phyloP scores from a whole-genome alignment of 2,329 filamentous ascomycete species.

The Curvularia sp. region DNA sequence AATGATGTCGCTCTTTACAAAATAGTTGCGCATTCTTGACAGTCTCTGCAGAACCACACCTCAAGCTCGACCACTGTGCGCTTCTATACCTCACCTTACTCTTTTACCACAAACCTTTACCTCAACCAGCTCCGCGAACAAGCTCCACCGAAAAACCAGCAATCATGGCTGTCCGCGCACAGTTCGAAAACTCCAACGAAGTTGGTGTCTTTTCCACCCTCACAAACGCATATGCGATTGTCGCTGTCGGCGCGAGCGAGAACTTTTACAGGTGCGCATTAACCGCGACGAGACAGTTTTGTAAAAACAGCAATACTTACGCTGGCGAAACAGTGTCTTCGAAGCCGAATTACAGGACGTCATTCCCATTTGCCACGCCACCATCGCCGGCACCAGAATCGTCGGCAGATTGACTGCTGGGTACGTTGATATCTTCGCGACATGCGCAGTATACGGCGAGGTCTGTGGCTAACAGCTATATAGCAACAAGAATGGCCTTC shows the following conservation, averaged over 20 bases:
- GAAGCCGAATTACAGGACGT: slow-evolving; percentile 97
- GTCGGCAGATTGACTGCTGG: slow-evolving; percentile 94
- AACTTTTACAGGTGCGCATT: slow-evolving; percentile 87
- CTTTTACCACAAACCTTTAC: not conserved
- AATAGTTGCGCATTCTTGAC: slow-evolving; percentile 32
- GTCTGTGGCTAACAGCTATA: slow-evolving; percentile 5
- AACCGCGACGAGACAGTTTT: not conserved
- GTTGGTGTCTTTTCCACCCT: slow-evolving; percentile 96
- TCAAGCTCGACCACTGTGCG: slow-evolving; percentile 13
- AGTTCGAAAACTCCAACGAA: slow-evolving; percentile 92
- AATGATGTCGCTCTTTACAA: slow-evolving; percentile 37
- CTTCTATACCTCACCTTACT: slow-evolving; percentile 1
- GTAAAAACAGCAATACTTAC: slow-evolving; percentile 26
- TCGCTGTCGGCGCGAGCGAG: slow-evolving; percentile 92
- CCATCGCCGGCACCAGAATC: slow-evolving; percentile 95
- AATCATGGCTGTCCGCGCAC: slow-evolving; percentile 61
- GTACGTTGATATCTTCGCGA: slow-evolving; percentile 55
- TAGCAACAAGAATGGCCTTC: slow-evolving; percentile 93
- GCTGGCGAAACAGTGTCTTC: slow-evolving; percentile 71
- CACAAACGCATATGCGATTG: slow-evolving; percentile 95
- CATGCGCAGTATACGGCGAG: not conserved
- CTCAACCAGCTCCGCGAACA: slow-evolving; percentile 3
- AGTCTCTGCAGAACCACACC: slow-evolving; percentile 31
- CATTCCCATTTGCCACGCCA: slow-evolving; percentile 94
- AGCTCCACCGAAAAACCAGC: slow-evolving; percentile 3